Percentiles rank a stretch among this genome's conserved stretches.
These are phyloP conservation scores for Suaeda aralocaspica DNA, from an alignment of 148 eudicot species.

Conservation along the genomic window DNA sequence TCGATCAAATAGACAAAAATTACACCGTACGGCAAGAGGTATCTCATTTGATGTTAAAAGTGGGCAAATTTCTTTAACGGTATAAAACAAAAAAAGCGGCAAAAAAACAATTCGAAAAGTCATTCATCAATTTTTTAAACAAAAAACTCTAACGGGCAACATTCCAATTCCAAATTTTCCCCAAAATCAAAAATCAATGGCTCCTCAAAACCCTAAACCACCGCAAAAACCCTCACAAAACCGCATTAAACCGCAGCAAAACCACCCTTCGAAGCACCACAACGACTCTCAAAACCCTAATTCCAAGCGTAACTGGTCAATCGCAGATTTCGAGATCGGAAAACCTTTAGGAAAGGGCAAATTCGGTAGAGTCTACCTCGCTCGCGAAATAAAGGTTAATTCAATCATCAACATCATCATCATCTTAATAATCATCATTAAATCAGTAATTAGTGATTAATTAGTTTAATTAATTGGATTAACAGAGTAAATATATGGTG, in stretches of 20 bases:
- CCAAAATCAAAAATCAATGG: slow-evolving; percentile 14
- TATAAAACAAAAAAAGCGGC: neutral
- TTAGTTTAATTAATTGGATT: neutral
- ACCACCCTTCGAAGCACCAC: neutral
- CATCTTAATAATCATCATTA: neutral
- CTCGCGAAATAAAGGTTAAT: slow-evolving; percentile 64
- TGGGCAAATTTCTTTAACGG: too few relatives aligned
- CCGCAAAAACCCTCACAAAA: slow-evolving; percentile 19
- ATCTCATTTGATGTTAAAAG: too few relatives aligned
- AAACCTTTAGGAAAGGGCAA: slow-evolving; percentile 87
- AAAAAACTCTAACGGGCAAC: neutral
- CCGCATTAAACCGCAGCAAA: slow-evolving; percentile 12
- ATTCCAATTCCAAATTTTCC: neutral
- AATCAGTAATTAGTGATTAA: neutral
- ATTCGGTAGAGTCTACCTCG: slow-evolving; percentile 89
- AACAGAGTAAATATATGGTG: slow-evolving; percentile 76
- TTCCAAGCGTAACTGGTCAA: slow-evolving; percentile 49
- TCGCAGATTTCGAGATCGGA: slow-evolving; percentile 79
- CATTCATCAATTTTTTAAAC: too few relatives aligned
- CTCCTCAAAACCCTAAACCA: slow-evolving; percentile 31
- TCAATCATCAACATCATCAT: neutral
- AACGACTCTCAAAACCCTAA: slow-evolving; percentile 24
- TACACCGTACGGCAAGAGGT: too few relatives aligned
- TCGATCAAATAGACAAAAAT: too few relatives aligned
- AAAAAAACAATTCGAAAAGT: neutral